Conservation (phyloP, 768 basidiomycete genomes). For the Rhizopogon vesiculosus region DNA sequence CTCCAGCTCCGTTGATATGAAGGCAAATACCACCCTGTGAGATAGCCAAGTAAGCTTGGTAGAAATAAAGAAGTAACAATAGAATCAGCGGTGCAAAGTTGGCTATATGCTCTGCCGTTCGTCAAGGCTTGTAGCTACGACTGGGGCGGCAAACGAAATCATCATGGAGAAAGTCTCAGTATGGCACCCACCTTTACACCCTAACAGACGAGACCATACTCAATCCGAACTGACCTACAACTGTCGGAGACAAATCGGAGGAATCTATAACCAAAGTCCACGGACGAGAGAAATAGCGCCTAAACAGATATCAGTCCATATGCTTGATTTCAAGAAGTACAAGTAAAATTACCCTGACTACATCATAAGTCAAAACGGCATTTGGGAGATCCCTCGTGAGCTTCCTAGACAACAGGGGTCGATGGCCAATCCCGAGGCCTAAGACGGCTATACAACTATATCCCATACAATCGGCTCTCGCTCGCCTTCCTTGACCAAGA, state of each 20-base stretch:
- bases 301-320: conserved; percentile 18
- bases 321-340: background rate
- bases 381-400: conserved; percentile 77
- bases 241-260: conserved; percentile 64
- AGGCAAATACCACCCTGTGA: no score
- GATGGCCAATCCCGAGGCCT: conserved; percentile 57
- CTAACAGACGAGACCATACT: conserved; percentile 11
- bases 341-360: conserved; percentile 57
- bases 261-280: conserved; percentile 63
- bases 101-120: conserved; percentile 63
- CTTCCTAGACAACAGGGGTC: conserved; percentile 23
- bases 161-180: conserved; percentile 32
- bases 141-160: conserved; percentile 73
- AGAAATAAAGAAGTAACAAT: background rate
- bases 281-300: conserved; percentile 64
- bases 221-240: conserved; percentile 57
- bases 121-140: conserved; percentile 60
- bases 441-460: conserved; percentile 67
- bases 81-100: conserved; percentile 63
- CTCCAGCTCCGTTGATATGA: background rate
- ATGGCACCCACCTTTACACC: conserved; percentile 23
- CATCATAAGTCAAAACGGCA: conserved; percentile 73
- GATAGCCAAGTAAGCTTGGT: background rate
- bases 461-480: conserved; percentile 66
- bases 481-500: conserved; percentile 76